Conservation (phyloP, 495 filamentous ascomycete species). For the Penicillium tannophilum region DNA sequence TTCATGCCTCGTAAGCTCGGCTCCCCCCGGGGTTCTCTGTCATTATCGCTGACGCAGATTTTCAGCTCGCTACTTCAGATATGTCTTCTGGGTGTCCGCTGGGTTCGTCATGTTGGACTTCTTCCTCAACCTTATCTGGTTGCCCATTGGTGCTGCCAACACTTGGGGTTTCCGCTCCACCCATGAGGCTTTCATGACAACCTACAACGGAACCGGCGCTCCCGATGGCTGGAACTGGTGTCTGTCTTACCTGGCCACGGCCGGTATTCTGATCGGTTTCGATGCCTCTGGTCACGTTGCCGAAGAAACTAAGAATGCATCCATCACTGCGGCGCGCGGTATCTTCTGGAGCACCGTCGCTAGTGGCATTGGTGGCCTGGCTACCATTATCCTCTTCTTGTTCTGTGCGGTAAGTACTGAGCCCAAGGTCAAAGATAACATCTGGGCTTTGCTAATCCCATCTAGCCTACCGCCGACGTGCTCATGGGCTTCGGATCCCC, state of each 20-base stretch:
- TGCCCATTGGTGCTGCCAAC: constrained; percentile 54
- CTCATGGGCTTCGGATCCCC: constrained; percentile 50
- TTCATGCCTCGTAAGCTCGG: constrained; percentile 44
- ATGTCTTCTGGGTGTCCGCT: constrained; percentile 52
- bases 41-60: constrained; percentile 10
- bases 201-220: constrained; percentile 58
- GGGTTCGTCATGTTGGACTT: constrained; percentile 56
- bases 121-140: constrained; percentile 58
- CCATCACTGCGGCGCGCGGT: constrained; percentile 53
- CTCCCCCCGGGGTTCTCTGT: background rate
- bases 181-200: constrained; percentile 58
- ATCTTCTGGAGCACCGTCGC: constrained; percentile 59
- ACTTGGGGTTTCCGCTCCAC: constrained; percentile 58
- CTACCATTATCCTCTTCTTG: constrained; percentile 56
- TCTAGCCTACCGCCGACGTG: constrained; percentile 38
- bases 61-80: constrained; percentile 46
- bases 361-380: constrained; percentile 51
- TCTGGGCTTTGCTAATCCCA: constrained; percentile 1
- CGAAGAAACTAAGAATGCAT: constrained; percentile 60
- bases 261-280: constrained; percentile 60
- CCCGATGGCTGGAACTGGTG: constrained; percentile 61
- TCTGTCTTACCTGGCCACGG: constrained; percentile 58
- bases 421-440: background rate
- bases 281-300: constrained; percentile 59
- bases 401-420: constrained; percentile 50